Conservation (phyloP, 257 asterid species). For the Solanum bulbocastanum region DNA sequence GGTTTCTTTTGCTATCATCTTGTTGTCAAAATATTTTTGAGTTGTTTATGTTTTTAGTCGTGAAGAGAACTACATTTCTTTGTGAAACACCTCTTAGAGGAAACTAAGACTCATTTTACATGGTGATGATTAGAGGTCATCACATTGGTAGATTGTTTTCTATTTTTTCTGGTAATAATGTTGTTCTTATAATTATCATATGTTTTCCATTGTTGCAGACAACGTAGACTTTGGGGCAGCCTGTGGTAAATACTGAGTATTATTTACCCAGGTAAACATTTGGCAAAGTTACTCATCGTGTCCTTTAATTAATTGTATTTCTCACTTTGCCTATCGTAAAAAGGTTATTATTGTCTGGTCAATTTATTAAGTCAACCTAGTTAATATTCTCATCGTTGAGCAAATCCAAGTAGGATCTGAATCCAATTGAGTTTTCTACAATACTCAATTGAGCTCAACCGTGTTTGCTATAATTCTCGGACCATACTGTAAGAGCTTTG, state of each 20-base stretch:
- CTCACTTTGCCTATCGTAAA: not conserved
- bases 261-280: conserved; percentile 44
- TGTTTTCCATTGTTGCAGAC: conserved; percentile 19
- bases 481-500: too few species aligned
- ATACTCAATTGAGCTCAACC: too few species aligned
- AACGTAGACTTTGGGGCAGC: conserved; percentile 66
- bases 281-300: not conserved
- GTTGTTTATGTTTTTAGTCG: not conserved
- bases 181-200: not conserved
- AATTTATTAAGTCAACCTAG: not conserved
- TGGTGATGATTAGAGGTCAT: not conserved
- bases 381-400: not conserved
- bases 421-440: not conserved
- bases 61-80: not conserved
- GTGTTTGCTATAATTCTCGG: too few species aligned
- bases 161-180: not conserved
- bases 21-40: not conserved
- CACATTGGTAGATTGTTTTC: not conserved
- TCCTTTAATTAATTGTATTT: not conserved
- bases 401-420: too few species aligned
- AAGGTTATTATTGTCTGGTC: not conserved
- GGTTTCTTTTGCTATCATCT: not conserved
- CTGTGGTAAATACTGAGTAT: conserved; percentile 68
- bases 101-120: not conserved
- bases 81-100: not conserved